Percentiles rank a stretch among this genome's conserved stretches.
phyloP scores from a whole-genome alignment of 352 stramenopile species.

The Globisporangium barbulae region DNA sequence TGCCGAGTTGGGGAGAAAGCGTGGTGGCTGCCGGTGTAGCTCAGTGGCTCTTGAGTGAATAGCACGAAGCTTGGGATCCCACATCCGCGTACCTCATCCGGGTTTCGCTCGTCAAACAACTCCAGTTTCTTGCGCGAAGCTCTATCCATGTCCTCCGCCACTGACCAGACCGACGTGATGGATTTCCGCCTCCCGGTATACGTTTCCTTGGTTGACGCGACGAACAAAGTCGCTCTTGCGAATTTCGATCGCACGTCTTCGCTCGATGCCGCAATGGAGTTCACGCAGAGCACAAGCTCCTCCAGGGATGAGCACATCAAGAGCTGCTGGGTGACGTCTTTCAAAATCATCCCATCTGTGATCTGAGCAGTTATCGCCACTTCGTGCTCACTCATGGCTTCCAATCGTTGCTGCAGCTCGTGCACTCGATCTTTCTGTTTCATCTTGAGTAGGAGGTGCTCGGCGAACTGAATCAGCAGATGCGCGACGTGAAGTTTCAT shows the following conservation, averaged over 20 bases:
- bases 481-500: conserved; percentile 6
- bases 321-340: not conserved
- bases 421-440: not conserved
- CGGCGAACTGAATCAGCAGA: conserved; percentile 8
- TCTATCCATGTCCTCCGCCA: not conserved
- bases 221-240: not conserved
- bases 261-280: conserved; percentile 4
- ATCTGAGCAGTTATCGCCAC: not conserved
- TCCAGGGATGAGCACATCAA: conserved; percentile 11
- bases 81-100: not conserved
- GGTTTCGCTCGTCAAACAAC: conserved; percentile 2
- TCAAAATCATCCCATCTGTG: not conserved
- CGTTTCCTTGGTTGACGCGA: not conserved
- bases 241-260: conserved; percentile 5
- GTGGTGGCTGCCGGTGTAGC: conserved; percentile 8
- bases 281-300: conserved; percentile 12
- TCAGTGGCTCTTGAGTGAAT: conserved; percentile 9
- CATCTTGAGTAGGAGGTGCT: not conserved
- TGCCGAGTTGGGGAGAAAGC: conserved; percentile 1
- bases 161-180: conserved; percentile 3
- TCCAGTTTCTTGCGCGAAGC: not conserved
- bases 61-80: conserved; percentile 9
- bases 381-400: not conserved
- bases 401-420: not conserved
- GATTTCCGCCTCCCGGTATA: not conserved